These are phyloP conservation scores for Geotrichum cucujoidarum DNA, from an alignment of 1,139 yeast genomes.

Conservation along the genomic window DNA sequence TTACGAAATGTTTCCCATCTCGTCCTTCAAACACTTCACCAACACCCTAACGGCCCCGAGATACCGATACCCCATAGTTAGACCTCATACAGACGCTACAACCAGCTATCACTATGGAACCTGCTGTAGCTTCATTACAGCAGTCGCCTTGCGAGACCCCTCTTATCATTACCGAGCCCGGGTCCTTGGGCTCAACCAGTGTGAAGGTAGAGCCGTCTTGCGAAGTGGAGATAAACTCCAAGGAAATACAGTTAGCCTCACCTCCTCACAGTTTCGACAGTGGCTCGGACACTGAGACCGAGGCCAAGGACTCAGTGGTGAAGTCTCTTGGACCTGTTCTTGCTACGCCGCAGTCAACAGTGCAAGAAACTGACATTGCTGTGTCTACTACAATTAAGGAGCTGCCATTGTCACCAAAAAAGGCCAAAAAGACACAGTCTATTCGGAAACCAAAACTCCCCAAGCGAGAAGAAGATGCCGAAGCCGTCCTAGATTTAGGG, in stretches of 20 bases:
- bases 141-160: background rate
- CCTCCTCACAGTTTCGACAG: background rate
- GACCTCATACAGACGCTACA: background rate
- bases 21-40: no score
- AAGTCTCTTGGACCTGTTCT: background rate
- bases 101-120: background rate
- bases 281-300: background rate
- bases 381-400: no score
- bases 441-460: constrained; percentile 29
- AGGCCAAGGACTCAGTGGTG: background rate
- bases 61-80: background rate
- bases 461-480: constrained; percentile 20
- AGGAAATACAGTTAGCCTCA: background rate
- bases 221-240: background rate
- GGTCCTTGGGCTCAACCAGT: background rate
- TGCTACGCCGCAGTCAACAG: constrained; percentile 1
- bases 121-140: constrained; percentile 4
- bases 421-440: constrained; percentile 14
- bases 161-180: background rate
- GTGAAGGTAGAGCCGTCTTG: background rate
- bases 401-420: background rate
- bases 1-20: no score
- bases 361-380: background rate
- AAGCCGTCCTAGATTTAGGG: constrained; percentile 11
- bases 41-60: background rate